Evolutionary conservation across 305 asterid genomes (phyloP).

Genomic region (Andrographis paniculata): DNA sequence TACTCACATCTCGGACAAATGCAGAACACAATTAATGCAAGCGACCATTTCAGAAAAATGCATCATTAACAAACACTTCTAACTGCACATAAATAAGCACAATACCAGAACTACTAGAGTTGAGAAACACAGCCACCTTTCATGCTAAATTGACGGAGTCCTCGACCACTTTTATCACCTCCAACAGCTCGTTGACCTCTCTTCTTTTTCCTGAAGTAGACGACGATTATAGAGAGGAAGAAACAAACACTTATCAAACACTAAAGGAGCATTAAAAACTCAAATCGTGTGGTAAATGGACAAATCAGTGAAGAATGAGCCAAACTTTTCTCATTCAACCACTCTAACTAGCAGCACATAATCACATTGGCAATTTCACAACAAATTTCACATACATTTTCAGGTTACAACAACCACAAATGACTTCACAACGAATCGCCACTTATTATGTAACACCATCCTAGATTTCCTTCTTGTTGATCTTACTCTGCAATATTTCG

Average conservation of each 20-base stretch:
- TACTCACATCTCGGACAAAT: too few relatives aligned
- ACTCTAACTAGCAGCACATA: slow-evolving; percentile 5
- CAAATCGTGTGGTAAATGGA: background rate
- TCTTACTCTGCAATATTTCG: too few relatives aligned
- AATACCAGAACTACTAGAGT: slow-evolving; percentile 9
- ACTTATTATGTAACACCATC: background rate
- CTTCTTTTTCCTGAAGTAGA: slow-evolving; percentile 69
- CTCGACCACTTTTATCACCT: slow-evolving; percentile 94
- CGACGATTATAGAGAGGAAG: background rate
- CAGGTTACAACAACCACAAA: too few relatives aligned
- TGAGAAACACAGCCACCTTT: slow-evolving; percentile 39
- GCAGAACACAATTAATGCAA: too few relatives aligned
- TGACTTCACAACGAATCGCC: background rate
- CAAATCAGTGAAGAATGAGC: background rate
- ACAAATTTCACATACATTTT: background rate
- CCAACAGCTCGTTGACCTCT: slow-evolving; percentile 87
- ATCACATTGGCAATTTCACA: slow-evolving; percentile 1
- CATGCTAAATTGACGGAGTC: slow-evolving; percentile 99
- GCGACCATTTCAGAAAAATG: background rate
- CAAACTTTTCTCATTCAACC: background rate
- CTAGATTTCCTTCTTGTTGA: too few relatives aligned
- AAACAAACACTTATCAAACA: background rate
- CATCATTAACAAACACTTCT: background rate
- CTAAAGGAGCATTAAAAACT: background rate
- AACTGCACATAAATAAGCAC: background rate